These are phyloP conservation scores for Apiotrichum laibachii DNA, from an alignment of 1,284 basidiomycete species.

Conservation along the genomic window DNA sequence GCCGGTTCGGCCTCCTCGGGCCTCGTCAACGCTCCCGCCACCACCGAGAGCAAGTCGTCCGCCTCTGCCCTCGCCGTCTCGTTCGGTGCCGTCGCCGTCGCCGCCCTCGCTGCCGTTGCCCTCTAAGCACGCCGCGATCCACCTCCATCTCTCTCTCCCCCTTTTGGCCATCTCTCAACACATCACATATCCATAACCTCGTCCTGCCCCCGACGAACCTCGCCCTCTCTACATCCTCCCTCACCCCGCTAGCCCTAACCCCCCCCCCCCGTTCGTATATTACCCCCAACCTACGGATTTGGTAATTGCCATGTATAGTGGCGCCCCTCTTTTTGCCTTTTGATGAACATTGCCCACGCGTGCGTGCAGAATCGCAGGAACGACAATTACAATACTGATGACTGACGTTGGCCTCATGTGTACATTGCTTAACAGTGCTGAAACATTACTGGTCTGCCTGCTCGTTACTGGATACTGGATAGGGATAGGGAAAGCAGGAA, in stretches of 20 bases:
- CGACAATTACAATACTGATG: no score
- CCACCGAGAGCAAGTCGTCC: slow-evolving; percentile 12
- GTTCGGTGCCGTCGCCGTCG: slow-evolving; percentile 7
- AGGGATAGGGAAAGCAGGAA: no score
- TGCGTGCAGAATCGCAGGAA: no score
- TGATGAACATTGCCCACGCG: no score
- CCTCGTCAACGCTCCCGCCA: no score
- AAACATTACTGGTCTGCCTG: no score
- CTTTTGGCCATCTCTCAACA: neutral
- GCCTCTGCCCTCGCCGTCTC: slow-evolving; percentile 30
- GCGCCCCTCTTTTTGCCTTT: neutral
- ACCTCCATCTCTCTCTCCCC: neutral
- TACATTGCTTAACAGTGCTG: no score
- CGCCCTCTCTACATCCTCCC: neutral
- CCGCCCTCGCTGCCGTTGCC: slow-evolving; percentile 29
- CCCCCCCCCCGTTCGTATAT: neutral
- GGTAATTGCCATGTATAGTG: neutral
- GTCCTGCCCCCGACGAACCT: neutral
- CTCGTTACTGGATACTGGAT: no score
- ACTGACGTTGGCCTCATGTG: no score
- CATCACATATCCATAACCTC: neutral
- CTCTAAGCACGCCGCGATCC: slow-evolving; percentile 6
- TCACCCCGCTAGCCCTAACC: neutral
- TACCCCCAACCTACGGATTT: neutral
- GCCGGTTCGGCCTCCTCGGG: no score